Percentiles rank a stretch among this genome's conserved stretches.
Conservation (phyloP, 768 basidiomycete species). For the Pisolithus tinctorius region DNA sequence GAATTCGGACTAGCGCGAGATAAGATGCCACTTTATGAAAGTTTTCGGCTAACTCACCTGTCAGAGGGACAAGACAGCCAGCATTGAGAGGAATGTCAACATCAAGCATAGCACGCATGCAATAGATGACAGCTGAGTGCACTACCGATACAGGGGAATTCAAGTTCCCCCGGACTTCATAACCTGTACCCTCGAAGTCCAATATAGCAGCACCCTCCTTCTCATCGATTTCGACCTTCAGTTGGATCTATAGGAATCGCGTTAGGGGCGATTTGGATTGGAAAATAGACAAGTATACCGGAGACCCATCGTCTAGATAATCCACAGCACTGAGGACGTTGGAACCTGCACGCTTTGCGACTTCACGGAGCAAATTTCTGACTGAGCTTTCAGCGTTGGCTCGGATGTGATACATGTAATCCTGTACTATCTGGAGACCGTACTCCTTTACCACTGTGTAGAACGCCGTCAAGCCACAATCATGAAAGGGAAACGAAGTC, state of each 20-base stretch:
- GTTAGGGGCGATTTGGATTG: background rate
- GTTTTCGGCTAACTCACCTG: conserved; percentile 41
- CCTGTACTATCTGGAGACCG: conserved; percentile 77
- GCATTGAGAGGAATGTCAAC: conserved; percentile 89
- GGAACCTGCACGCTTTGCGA: conserved; percentile 60
- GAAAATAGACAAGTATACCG: conserved; percentile 37
- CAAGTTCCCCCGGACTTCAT: conserved; percentile 77
- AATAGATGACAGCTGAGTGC: conserved; percentile 84
- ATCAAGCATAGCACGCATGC: conserved; percentile 82
- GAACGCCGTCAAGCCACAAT: conserved; percentile 4
- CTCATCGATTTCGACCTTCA: conserved; percentile 73
- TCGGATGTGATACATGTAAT: conserved; percentile 90
- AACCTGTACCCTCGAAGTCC: conserved; percentile 81
- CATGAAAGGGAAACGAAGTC: conserved; percentile 15
- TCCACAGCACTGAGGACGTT: conserved; percentile 67
- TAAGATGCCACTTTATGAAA: background rate
- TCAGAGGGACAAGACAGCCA: conserved; percentile 83
- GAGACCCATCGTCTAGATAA: conserved; percentile 84
- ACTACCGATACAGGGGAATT: conserved; percentile 84
- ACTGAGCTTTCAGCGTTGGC: conserved; percentile 85
- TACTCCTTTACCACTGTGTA: conserved; percentile 78
- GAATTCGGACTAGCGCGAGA: conserved; percentile 57
- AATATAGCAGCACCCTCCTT: conserved; percentile 69
- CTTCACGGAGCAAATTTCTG: conserved; percentile 69
- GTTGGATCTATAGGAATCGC: conserved; percentile 46